Evolutionary conservation across 176 grass and related monocot genomes (phyloP).

Genomic region (Melocanna baccifera): DNA sequence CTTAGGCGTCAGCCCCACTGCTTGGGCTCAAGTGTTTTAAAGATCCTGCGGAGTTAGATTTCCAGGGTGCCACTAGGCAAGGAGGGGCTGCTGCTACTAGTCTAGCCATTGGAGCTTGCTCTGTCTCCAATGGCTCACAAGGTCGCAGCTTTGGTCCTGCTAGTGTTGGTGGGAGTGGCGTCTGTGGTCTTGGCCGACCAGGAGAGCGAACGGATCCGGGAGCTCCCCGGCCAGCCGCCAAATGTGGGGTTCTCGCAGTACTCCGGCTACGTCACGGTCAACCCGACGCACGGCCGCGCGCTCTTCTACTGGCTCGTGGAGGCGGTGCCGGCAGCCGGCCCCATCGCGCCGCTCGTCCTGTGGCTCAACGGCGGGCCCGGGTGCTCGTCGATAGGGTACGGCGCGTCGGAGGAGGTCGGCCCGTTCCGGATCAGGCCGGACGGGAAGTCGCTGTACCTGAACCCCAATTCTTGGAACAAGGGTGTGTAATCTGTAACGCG

Average conservation of each 20-base stretch:
- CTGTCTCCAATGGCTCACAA: slow-evolving; percentile 16
- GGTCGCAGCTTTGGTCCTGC: background rate
- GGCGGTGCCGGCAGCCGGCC: slow-evolving; percentile 55
- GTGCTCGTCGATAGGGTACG: slow-evolving; percentile 84
- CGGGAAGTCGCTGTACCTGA: slow-evolving; percentile 63
- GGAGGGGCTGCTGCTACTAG: background rate
- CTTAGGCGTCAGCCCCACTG: background rate
- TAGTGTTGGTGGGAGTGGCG: background rate
- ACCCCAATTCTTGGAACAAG: slow-evolving; percentile 91
- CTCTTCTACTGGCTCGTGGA: slow-evolving; percentile 99
- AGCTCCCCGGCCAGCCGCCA: slow-evolving; percentile 69
- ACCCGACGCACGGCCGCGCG: slow-evolving; percentile 60
- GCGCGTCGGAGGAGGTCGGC: slow-evolving; percentile 95
- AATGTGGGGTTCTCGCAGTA: slow-evolving; percentile 73
- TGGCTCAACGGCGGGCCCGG: slow-evolving; percentile 97
- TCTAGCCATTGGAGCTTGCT: slow-evolving; percentile 25
- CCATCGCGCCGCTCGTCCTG: slow-evolving; percentile 71
- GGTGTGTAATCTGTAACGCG: slow-evolving; percentile 32
- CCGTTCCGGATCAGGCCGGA: slow-evolving; percentile 85
- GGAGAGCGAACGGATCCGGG: slow-evolving; percentile 74
- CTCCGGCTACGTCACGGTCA: slow-evolving; percentile 83
- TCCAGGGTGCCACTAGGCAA: background rate
- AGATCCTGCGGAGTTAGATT: background rate
- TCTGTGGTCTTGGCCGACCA: slow-evolving; percentile 28
- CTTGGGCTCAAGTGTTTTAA: background rate